Evolutionary conservation across 1,284 basidiomycete genomes (phyloP).

Genomic region (Neolentinus lepideus): DNA sequence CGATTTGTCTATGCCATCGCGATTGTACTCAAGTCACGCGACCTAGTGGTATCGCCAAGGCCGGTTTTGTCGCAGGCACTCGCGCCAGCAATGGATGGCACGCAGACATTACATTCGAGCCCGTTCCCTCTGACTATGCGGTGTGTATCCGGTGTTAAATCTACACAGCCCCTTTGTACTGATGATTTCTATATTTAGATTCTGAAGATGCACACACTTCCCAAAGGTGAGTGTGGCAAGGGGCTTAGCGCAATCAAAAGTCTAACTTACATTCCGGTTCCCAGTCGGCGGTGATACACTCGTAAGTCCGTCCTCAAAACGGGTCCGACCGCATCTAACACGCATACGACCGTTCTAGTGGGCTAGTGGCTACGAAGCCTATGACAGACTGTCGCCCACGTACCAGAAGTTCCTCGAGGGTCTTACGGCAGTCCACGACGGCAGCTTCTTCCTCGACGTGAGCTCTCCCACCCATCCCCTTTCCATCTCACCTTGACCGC

Average conservation of each 20-base stretch:
- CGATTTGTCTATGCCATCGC: background rate
- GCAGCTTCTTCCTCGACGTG: slow-evolving; percentile 41
- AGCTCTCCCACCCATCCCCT: background rate
- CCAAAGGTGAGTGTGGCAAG: slow-evolving; percentile 26
- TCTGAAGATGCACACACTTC: slow-evolving; percentile 52
- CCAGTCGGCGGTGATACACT: slow-evolving; percentile 43
- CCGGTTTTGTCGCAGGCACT: slow-evolving; percentile 20
- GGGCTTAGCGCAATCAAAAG: slow-evolving; percentile 9
- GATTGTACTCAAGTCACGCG: background rate
- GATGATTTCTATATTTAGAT: slow-evolving; percentile 22
- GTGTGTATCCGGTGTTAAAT: slow-evolving; percentile 17
- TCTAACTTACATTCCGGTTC: background rate
- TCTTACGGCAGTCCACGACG: slow-evolving; percentile 53
- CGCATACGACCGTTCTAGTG: slow-evolving; percentile 20
- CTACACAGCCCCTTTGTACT: background rate
- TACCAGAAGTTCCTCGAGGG: slow-evolving; percentile 51
- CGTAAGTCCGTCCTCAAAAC: slow-evolving; percentile 18
- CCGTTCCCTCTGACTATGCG: slow-evolving; percentile 58
- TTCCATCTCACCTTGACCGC: background rate
- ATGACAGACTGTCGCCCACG: slow-evolving; percentile 53
- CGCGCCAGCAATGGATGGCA: slow-evolving; percentile 42
- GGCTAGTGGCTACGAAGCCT: slow-evolving; percentile 55
- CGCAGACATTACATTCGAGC: slow-evolving; percentile 68
- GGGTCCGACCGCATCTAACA: background rate
- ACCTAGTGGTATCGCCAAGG: slow-evolving; percentile 31